Evolutionary conservation across 345 rosid species (phyloP), one percentile per base, ranked within the genome.

Genomic region (Dipteronia dyeriana): DNA sequence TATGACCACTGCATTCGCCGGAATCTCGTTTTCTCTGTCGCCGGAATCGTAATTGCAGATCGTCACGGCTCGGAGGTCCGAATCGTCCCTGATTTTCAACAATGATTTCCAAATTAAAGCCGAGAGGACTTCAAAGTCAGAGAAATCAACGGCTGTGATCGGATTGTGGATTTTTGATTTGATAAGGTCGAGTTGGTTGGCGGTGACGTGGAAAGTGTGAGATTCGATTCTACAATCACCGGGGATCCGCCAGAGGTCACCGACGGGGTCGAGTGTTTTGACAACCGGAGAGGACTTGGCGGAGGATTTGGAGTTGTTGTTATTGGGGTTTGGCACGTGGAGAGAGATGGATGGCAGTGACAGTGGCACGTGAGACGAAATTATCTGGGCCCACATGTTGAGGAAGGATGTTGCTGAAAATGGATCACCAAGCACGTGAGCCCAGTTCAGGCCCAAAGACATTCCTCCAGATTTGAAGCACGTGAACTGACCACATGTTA

Each of bases 381-480:
- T 4, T 23, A 84, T 45, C 8, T 82, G 82, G 74, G 80, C 88
- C 87, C 81, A 86, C 54, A 22, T 77, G 53, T 87, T 90, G 67
- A 94, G 74, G 88, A 94, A 90, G 49, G 79, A 56, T 9, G 87
- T 79, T 17, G 90, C 93, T 41, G 93, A 86, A 70, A 86, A 75
- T 62, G 83, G 79, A 76, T 92, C 97, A 29, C 97, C 98, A 1
- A 94, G 83, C n/a, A 92, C 51, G 80, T 94, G 95, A 39, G 97
- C 88, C 98, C 98, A 92, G 81, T 86, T 91, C 1, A 94, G 81
- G 25, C 97, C 94, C 63, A 94, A 49, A 0, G 90, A 83, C 41
- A 87, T 20, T 7, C 95, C 98, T 23, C 92, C 98, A 59, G 90
- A 90, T 67, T 84, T 82, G 88, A 92, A 94, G 82, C 80, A 45